Conservation (phyloP, 805 yeast species). For the Monosporozyma aquatica region DNA sequence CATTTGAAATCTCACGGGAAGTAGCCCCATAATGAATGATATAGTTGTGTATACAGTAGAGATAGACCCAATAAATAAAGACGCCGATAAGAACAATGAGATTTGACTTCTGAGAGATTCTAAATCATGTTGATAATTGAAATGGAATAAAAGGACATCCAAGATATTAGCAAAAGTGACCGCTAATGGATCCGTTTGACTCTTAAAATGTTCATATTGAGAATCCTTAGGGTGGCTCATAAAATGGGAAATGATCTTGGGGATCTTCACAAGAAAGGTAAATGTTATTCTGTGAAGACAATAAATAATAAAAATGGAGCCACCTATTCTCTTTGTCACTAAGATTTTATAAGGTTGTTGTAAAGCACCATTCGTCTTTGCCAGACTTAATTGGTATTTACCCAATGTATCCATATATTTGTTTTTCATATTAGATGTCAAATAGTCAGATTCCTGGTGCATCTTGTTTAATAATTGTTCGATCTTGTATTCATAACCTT, state of each 20-base stretch:
- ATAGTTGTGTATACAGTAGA: slow-evolving; percentile 57
- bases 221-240: slow-evolving; percentile 15
- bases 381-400: slow-evolving; percentile 21
- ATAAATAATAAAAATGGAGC: slow-evolving; percentile 26
- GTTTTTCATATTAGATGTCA: slow-evolving; percentile 5
- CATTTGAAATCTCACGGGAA: slow-evolving; percentile 31
- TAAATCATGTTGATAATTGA: slow-evolving; percentile 29
- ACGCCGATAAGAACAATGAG: slow-evolving; percentile 46
- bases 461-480: slow-evolving; percentile 12
- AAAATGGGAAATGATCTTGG: slow-evolving; percentile 18
- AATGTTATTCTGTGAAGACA: slow-evolving; percentile 32
- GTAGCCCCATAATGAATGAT: slow-evolving; percentile 38
- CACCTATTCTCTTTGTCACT: slow-evolving; percentile 15
- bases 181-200: slow-evolving; percentile 32
- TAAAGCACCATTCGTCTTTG: slow-evolving; percentile 13
- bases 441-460: slow-evolving; percentile 12
- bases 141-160: slow-evolving; percentile 26
- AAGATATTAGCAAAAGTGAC: slow-evolving; percentile 31
- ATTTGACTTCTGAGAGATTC: slow-evolving; percentile 32
- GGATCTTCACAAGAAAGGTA: slow-evolving; percentile 24
- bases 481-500: slow-evolving; percentile 15
- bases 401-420: slow-evolving; percentile 22
- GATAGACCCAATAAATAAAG: slow-evolving; percentile 52
- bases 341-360: slow-evolving; percentile 13
- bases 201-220: slow-evolving; percentile 13